These are phyloP conservation scores for Lepidium sativum DNA, from an alignment of 345 rosid species.

Conservation along the genomic window DNA sequence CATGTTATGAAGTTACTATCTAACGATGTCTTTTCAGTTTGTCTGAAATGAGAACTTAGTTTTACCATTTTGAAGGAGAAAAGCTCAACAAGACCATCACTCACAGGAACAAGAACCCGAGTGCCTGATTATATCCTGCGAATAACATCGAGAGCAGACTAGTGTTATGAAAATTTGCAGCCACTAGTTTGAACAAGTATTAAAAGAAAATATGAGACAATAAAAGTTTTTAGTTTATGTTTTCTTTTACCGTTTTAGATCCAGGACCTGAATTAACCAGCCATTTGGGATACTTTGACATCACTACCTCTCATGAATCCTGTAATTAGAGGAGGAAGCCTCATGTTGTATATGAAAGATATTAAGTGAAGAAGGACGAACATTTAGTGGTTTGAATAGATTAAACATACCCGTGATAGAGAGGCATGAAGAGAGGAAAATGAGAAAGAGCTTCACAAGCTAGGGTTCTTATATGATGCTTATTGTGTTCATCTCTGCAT, in stretches of 20 bases:
- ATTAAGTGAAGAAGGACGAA: not conserved
- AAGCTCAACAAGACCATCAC: constrained; percentile 80
- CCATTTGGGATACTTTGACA: constrained; percentile 56
- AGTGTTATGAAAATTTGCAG: not conserved
- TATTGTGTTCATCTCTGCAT: constrained; percentile 50
- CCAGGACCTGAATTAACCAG: constrained; percentile 30
- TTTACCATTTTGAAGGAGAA: constrained; percentile 53
- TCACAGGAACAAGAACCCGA: constrained; percentile 57
- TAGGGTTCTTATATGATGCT: constrained; percentile 38
- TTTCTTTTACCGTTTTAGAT: constrained; percentile 28
- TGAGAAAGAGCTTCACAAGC: constrained; percentile 69
- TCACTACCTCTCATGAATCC: constrained; percentile 75
- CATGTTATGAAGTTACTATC: not conserved
- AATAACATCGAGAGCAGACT: not conserved
- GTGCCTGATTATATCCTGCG: constrained; percentile 53
- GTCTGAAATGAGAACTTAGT: too few relatives aligned
- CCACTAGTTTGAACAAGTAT: not conserved
- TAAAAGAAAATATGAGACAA: not conserved
- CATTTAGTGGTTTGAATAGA: not conserved
- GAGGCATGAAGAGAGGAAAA: constrained; percentile 50
- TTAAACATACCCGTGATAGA: constrained; percentile 58
- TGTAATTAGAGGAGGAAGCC: constrained; percentile 29
- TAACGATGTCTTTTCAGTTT: too few relatives aligned
- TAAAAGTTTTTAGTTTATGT: not conserved
- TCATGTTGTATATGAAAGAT: not conserved